Conservation (phyloP, 805 yeast species). For the Saturnispora diversa region DNA sequence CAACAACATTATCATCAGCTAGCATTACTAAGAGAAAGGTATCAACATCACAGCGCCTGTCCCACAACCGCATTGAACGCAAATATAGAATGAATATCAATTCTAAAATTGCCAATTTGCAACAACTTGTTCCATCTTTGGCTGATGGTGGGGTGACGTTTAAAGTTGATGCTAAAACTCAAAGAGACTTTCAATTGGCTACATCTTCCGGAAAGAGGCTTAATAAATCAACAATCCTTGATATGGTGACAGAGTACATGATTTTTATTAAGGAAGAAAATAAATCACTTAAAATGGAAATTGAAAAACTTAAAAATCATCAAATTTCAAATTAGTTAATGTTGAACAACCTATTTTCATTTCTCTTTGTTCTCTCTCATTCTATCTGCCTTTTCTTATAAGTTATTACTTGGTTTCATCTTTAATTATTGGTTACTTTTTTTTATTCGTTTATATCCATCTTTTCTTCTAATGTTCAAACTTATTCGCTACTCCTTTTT, state of each 20-base stretch:
- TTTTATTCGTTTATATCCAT: no score
- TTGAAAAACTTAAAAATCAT: no score
- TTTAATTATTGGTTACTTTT: no score
- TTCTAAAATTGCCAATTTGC: constrained; percentile 61
- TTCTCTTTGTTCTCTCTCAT: no score
- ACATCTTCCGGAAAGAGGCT: constrained; percentile 32
- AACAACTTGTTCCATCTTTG: constrained; percentile 61
- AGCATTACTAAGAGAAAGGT: neutral
- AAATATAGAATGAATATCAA: constrained; percentile 65
- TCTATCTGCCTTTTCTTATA: no score
- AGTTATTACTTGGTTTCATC: no score
- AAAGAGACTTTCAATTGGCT: neutral
- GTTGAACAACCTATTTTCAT: no score
- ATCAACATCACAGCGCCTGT: constrained; percentile 46
- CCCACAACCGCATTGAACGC: constrained; percentile 68
- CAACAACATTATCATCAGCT: no score
- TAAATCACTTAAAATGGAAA: neutral
- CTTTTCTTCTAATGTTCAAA: no score
- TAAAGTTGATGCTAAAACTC: constrained; percentile 32
- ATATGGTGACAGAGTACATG: constrained; percentile 59
- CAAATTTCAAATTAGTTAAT: no score
- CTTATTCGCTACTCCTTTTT: neutral
- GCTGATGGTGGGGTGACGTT: constrained; percentile 56
- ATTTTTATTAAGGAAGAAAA: constrained; percentile 1
- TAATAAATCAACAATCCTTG: constrained; percentile 61